Base-by-base conservation (phyloP, 176 grass and related monocot genomes). In the Musa itinerans region DNA sequence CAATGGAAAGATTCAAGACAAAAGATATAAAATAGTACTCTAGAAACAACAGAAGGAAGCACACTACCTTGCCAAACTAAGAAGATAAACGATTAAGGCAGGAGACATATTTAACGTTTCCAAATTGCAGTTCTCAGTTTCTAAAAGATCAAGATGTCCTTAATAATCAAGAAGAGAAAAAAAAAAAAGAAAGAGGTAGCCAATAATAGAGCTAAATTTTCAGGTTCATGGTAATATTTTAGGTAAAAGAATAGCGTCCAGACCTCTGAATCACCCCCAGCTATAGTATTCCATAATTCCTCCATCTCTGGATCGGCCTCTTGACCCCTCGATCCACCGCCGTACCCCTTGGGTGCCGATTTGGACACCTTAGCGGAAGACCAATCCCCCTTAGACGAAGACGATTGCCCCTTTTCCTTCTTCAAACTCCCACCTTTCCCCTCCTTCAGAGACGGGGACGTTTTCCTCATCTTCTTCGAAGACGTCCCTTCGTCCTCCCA, bases 251-350 rank as follows among this genome's bases (percentile, higher is more conserved):
- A 62, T 15, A 74, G 24, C 21, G 25, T 29, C 24, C 21, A 19
- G 73, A 96, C 93, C 93, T 96, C 93, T 0, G 93, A 92, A 69
- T 86, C 81, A 0, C 81, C 90, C 9, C 93, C 93, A 0, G 85
- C 88, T 9, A 98, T 90, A 74, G 86, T 98, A 72, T 98, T 83
- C 95, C 90, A 98, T 76, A 98, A 84, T 70, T 98, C 90, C 67
- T 83, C 88, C 70, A 91, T 88, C 64, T 80, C 79, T 20, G 68
- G 17, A 71, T 93, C 90, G 52, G 83, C 82, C 2, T 85, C 82
- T 16, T 75, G 63, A 11, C 48, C 76, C 22, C 81, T 76, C 6
- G 74, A 77, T 0, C 88, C 80, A 5, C 74, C 73, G 2, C 82
- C 83, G 1, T 69, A 77, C 34, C 71, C 69, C 69, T 73, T 73